These are phyloP conservation scores for Marasmius tenuissimus DNA, from an alignment of 1,284 basidiomycete species.

Conservation along the genomic window DNA sequence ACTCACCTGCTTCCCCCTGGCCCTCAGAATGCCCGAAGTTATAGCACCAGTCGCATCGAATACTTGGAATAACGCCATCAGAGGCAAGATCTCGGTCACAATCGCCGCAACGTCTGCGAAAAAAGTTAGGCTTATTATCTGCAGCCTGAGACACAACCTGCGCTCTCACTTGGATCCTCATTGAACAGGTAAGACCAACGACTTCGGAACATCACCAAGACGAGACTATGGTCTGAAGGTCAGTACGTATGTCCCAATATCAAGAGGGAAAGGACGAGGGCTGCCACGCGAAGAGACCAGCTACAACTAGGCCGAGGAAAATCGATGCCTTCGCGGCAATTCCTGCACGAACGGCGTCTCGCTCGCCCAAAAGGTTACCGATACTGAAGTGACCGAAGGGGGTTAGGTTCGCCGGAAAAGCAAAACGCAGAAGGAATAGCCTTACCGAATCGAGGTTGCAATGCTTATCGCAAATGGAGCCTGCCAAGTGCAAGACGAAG, in stretches of 20 bases:
- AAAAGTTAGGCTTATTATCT: background rate
- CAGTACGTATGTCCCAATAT: constrained; percentile 5
- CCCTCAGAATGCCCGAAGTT: constrained; percentile 62
- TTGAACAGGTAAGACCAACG: constrained; percentile 87
- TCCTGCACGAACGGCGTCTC: constrained; percentile 65
- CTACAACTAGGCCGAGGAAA: constrained; percentile 58
- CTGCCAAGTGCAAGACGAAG: constrained; percentile 79
- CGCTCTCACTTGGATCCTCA: constrained; percentile 60
- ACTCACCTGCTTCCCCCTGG: constrained; percentile 57
- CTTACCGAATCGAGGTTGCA: constrained; percentile 80
- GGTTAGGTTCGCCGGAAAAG: background rate
- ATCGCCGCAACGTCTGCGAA: constrained; percentile 55
- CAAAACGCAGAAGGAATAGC: constrained; percentile 12
- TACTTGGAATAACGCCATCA: constrained; percentile 71
- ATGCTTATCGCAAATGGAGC: constrained; percentile 82
- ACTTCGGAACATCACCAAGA: constrained; percentile 73
- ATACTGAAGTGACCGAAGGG: constrained; percentile 43
- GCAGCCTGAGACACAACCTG: background rate
- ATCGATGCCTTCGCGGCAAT: constrained; percentile 65
- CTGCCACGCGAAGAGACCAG: constrained; percentile 61
- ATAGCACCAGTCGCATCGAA: constrained; percentile 62
- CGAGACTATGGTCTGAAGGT: constrained; percentile 37
- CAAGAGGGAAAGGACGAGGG: background rate
- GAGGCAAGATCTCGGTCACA: constrained; percentile 72
- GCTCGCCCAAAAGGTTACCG: constrained; percentile 81